A percentile compares a stretch with the other conserved stretches of the same genome.
Evolutionary conservation across 306 rosid species (phyloP).

Genomic region (Sophora flavescens): DNA sequence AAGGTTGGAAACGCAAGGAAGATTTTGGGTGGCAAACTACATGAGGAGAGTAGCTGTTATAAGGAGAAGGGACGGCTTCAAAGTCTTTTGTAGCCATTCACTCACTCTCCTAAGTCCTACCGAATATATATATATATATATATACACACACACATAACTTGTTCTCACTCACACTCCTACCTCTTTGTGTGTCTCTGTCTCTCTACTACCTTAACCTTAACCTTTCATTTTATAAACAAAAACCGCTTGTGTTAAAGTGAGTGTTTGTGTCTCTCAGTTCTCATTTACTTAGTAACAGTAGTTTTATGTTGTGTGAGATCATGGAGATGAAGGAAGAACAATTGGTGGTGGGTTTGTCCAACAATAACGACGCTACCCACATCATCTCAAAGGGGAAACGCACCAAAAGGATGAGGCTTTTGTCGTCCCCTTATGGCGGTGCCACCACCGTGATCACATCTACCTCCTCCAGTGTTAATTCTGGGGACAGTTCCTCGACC

Average conservation of each 20-base stretch:
- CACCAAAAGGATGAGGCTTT: slow-evolving; percentile 66
- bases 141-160: not conserved
- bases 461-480: slow-evolving; percentile 60
- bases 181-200: not conserved
- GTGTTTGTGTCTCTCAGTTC: not conserved
- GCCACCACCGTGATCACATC: slow-evolving; percentile 38
- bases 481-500: slow-evolving; percentile 47
- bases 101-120: not conserved
- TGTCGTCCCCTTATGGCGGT: slow-evolving; percentile 11
- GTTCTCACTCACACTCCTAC: slow-evolving; percentile 29
- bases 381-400: slow-evolving; percentile 67
- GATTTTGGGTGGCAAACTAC: slow-evolving; percentile 56
- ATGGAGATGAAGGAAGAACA: slow-evolving; percentile 39
- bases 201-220: not conserved
- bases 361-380: slow-evolving; percentile 25
- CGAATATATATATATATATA: not conserved
- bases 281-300: not conserved
- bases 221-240: not conserved
- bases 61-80: slow-evolving; percentile 47
- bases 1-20: slow-evolving; percentile 72
- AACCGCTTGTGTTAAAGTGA: not conserved
- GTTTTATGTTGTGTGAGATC: not conserved
- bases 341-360: slow-evolving; percentile 39
- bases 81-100: slow-evolving; percentile 24
- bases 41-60: slow-evolving; percentile 45